phyloP scores from a whole-genome alignment of 1,139 yeast species.

The Scheffersomyces cryptocercus region DNA sequence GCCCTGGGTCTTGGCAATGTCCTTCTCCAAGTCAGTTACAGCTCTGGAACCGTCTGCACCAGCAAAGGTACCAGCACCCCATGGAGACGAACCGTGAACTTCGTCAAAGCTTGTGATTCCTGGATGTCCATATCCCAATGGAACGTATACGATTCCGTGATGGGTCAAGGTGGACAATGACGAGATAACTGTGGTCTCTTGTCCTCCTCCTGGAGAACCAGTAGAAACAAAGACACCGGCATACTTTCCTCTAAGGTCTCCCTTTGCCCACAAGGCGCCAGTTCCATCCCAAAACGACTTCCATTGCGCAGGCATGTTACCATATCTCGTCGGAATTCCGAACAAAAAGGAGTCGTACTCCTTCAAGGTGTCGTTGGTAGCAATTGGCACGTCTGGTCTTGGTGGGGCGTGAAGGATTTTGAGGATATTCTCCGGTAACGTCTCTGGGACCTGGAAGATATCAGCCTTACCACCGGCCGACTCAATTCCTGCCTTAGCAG shows the following conservation, averaged over 20 bases:
- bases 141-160: slow-evolving; percentile 79
- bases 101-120: slow-evolving; percentile 62
- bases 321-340: slow-evolving; percentile 84
- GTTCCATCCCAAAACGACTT: slow-evolving; percentile 81
- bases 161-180: slow-evolving; percentile 69
- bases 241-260: slow-evolving; percentile 72
- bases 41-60: slow-evolving; percentile 79
- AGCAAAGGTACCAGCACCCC: slow-evolving; percentile 88
- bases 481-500: slow-evolving; percentile 69
- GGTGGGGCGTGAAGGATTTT: slow-evolving; percentile 60
- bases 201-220: slow-evolving; percentile 85
- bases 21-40: slow-evolving; percentile 65
- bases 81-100: slow-evolving; percentile 81
- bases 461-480: slow-evolving; percentile 74
- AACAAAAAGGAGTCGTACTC: slow-evolving; percentile 75
- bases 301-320: slow-evolving; percentile 81
- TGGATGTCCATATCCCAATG: slow-evolving; percentile 73
- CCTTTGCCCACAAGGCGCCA: slow-evolving; percentile 80
- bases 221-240: slow-evolving; percentile 79
- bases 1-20: slow-evolving; percentile 67
- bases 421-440: slow-evolving; percentile 66
- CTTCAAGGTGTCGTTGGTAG: slow-evolving; percentile 57
- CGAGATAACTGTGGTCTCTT: slow-evolving; percentile 69
- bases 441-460: slow-evolving; percentile 79
- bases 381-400: slow-evolving; percentile 69